Evolutionary conservation across 2,329 filamentous ascomycete genomes (phyloP), one percentile per base, ranked within the genome.

Genomic region (Penicillium frequentans): DNA sequence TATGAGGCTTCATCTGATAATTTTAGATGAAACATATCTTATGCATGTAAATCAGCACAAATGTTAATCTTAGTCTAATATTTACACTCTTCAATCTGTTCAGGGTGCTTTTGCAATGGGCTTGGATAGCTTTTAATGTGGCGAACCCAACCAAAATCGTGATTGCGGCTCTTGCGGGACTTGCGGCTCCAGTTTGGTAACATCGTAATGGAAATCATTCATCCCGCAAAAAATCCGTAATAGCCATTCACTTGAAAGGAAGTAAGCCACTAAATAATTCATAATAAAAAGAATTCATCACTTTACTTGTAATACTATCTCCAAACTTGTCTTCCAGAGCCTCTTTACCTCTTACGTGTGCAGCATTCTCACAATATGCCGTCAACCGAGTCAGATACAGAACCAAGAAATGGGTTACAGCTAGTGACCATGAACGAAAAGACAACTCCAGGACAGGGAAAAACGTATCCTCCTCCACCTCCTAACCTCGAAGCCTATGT

Each of bases 401-500:
- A 23, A 23, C 0, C n/a, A 21, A 42, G 11, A 1, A 10, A 19
- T 9, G 35, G 3, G 10, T 13, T 23, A 13, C 39, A 23, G 16
- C 11, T 11, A 23, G 19, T 4, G 6, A 29, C 16, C 16, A 58
- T 61, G 53, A n/a, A 54, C 5, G 47, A 56, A 14, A 63, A 60
- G 55, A 21, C 57, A 4, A 58, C 56, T 1, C 57, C 64, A 29
- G 67, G 64, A n/a, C 61, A 49, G 23, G 80, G 76, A 1, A 83
- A 81, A 60, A 71, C 77, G 1, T 80, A 79, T 55, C 81, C 82
- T 2, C 81, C 82, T 3, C 69, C 71, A 0, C 65, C 83, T 13
- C 80, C 80, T 3, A 76, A 79, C 13, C 66, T 74, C 31, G 78
- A 83, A 58, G 76, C 80, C 49, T 84, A 84, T 60, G 79, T 82